Evolutionary conservation across 1,284 basidiomycete species (phyloP).

Genomic region (Naganishia sp.): DNA sequence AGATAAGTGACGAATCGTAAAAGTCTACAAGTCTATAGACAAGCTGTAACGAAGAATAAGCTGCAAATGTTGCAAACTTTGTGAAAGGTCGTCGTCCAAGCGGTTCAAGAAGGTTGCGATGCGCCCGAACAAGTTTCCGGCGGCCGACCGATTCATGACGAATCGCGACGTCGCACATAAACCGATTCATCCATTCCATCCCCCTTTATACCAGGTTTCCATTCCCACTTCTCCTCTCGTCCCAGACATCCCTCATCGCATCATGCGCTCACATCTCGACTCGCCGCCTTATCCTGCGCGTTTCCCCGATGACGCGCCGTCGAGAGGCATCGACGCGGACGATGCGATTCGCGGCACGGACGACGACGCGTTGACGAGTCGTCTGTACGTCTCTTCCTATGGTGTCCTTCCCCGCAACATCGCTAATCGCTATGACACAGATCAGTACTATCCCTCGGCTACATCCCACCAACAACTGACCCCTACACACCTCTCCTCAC

Average conservation of each 20-base stretch:
- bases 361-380: slow-evolving; percentile 70
- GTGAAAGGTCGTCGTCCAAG: too few species aligned
- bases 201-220: background rate
- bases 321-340: slow-evolving; percentile 51
- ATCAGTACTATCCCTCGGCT: slow-evolving; percentile 71
- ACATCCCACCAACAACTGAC: slow-evolving; percentile 67
- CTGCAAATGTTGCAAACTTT: too few species aligned
- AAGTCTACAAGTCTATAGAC: too few species aligned
- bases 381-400: slow-evolving; percentile 60
- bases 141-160: too few species aligned
- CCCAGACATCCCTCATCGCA: background rate
- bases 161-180: too few species aligned
- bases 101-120: too few species aligned
- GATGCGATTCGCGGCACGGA: slow-evolving; percentile 70
- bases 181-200: too few species aligned
- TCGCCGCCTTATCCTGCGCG: background rate
- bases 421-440: slow-evolving; percentile 35
- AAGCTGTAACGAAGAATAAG: too few species aligned
- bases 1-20: too few species aligned
- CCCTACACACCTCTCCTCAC: slow-evolving; percentile 61
- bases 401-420: background rate
- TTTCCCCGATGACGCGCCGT: background rate
- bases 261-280: background rate
- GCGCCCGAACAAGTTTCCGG: too few species aligned
- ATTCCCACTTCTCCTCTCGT: too few species aligned